These are phyloP conservation scores for Cerrena zonata DNA, from an alignment of 1,284 basidiomycete species.

Conservation along the genomic window DNA sequence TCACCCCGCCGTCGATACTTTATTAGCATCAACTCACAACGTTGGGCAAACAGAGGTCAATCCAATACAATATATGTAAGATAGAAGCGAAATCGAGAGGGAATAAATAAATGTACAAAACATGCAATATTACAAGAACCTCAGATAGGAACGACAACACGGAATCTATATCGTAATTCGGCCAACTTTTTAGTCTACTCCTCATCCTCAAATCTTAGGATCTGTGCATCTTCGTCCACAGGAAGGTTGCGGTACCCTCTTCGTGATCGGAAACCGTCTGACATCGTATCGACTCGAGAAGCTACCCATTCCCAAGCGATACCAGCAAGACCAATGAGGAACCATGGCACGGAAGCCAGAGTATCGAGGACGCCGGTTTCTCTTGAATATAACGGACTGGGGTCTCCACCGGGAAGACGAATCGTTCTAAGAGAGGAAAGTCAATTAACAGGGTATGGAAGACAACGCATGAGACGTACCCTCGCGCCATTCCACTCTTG, in stretches of 20 bases:
- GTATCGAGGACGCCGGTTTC: conserved; percentile 58
- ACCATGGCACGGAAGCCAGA: conserved; percentile 82
- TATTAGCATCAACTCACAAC: no score
- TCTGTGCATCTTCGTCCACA: conserved; percentile 84
- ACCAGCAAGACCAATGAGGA: conserved; percentile 70
- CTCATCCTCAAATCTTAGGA: conserved; percentile 76
- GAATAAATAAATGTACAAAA: no score
- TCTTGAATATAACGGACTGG: conserved; percentile 34
- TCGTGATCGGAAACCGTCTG: conserved; percentile 40
- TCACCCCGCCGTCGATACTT: no score
- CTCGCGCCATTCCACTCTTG: conserved; percentile 61
- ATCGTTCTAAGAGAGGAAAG: conserved; percentile 53
- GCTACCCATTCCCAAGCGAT: conserved; percentile 66
- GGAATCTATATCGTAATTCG: neutral
- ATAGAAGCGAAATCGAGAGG: no score
- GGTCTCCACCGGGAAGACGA: conserved; percentile 63
- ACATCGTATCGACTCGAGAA: conserved; percentile 39
- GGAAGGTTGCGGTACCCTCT: conserved; percentile 78
- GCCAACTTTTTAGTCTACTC: conserved; percentile 34
- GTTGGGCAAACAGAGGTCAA: no score
- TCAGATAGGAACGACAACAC: no score
- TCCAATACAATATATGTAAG: no score
- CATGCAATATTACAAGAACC: no score
- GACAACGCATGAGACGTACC: conserved; percentile 42
- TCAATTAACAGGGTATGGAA: conserved; percentile 4